Conservation (phyloP, 2,329 filamentous ascomycete species). For the Bimuria novae-zelandiae region DNA sequence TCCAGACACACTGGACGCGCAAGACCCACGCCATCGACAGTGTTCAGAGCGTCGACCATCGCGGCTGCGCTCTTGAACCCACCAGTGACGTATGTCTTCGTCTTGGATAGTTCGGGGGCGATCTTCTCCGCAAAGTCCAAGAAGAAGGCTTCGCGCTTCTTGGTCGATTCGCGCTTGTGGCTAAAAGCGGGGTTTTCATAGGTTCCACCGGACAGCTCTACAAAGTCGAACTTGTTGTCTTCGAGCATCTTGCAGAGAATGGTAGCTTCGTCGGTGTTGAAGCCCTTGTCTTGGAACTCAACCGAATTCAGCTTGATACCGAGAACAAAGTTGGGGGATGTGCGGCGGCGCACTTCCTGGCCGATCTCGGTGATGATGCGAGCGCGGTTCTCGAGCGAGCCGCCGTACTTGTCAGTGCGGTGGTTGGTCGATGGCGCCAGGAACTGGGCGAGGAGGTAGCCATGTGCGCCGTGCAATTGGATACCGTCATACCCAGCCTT, state of each 20-base stretch:
- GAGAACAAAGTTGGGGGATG: slow-evolving; percentile 49
- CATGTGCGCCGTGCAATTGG: slow-evolving; percentile 52
- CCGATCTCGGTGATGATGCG: slow-evolving; percentile 50
- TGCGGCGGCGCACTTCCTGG: slow-evolving; percentile 44
- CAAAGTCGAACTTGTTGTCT: slow-evolving; percentile 58
- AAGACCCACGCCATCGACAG: slow-evolving; percentile 65
- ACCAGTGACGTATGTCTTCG: slow-evolving; percentile 63
- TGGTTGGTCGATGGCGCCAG: slow-evolving; percentile 49
- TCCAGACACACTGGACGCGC: slow-evolving; percentile 60
- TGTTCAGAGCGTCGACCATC: slow-evolving; percentile 62
- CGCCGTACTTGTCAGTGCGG: slow-evolving; percentile 52
- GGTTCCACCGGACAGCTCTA: slow-evolving; percentile 65
- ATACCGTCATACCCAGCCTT: slow-evolving; percentile 64
- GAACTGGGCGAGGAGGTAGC: slow-evolving; percentile 54
- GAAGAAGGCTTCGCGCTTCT: slow-evolving; percentile 64
- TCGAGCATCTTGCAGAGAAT: slow-evolving; percentile 56
- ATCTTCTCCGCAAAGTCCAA: slow-evolving; percentile 62
- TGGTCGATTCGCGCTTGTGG: slow-evolving; percentile 59
- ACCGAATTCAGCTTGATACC: slow-evolving; percentile 65
- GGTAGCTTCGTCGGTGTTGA: slow-evolving; percentile 57
- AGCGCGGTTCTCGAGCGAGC: slow-evolving; percentile 49
- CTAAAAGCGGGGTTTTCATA: slow-evolving; percentile 60
- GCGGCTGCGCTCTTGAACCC: slow-evolving; percentile 60
- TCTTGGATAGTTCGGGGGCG: slow-evolving; percentile 59
- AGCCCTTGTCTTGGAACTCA: slow-evolving; percentile 59